phyloP scores from a whole-genome alignment of 495 filamentous ascomycete species.

The Apiosordaria backusii region DNA sequence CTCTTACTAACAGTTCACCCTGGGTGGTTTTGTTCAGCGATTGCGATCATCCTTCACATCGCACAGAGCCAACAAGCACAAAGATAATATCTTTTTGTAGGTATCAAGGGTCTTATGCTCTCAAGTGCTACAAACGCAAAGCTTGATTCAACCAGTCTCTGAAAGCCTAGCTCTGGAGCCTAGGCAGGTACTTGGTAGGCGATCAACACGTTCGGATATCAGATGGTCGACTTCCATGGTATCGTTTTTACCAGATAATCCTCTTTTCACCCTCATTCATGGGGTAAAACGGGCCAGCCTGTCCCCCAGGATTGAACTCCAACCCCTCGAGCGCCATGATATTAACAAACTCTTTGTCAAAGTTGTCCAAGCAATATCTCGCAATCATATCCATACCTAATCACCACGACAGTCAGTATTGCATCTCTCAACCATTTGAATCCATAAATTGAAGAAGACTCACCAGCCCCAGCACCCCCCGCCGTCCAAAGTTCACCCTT shows the following conservation, averaged over 20 bases:
- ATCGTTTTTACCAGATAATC: not conserved
- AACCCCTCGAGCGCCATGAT: conserved; percentile 17
- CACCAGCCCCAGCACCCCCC: conserved; percentile 25
- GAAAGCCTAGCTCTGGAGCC: too few relatives aligned
- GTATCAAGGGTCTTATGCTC: too few relatives aligned
- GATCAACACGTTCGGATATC: not conserved
- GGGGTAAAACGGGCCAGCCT: conserved; percentile 17
- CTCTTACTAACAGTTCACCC: too few relatives aligned
- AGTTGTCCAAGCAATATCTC: conserved; percentile 24
- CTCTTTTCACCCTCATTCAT: not conserved
- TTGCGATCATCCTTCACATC: too few relatives aligned
- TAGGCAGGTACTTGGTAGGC: too few relatives aligned
- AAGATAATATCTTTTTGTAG: too few relatives aligned
- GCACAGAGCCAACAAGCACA: too few relatives aligned
- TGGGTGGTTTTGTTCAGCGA: too few relatives aligned
- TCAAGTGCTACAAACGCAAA: too few relatives aligned
- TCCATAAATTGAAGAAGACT: not conserved
- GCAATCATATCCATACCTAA: conserved; percentile 29
- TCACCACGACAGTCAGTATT: not conserved
- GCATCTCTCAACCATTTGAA: not conserved
- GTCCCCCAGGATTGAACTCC: conserved; percentile 19
- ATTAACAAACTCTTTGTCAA: conserved; percentile 22
- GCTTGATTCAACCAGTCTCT: too few relatives aligned
- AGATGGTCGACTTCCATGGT: not conserved
- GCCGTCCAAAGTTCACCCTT: conserved; percentile 31